phyloP scores from a whole-genome alignment of 1,139 yeast species.

The Nakaseomyces delphensis region DNA sequence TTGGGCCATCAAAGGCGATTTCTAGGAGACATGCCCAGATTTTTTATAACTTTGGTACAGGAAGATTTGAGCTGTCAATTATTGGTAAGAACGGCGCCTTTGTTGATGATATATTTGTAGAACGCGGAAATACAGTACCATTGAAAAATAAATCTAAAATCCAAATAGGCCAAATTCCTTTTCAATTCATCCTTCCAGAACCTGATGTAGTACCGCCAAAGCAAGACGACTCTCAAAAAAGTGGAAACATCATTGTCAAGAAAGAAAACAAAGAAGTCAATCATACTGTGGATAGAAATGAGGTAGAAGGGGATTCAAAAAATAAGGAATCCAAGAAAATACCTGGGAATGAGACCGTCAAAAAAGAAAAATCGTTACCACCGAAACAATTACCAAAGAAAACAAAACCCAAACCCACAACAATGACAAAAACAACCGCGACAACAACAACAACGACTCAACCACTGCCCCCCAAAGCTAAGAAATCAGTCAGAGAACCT shows the following conservation, averaged over 20 bases:
- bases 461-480: constrained; percentile 17
- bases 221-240: constrained; percentile 7
- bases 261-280: neutral
- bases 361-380: constrained; percentile 10
- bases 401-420: constrained; percentile 7
- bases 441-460: constrained; percentile 4
- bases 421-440: constrained; percentile 5
- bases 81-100: constrained; percentile 94
- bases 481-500: constrained; percentile 47
- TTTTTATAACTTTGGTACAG: constrained; percentile 91
- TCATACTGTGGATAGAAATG: neutral
- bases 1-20: constrained; percentile 84
- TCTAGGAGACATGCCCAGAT: constrained; percentile 91
- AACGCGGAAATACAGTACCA: constrained; percentile 83
- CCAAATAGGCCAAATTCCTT: constrained; percentile 88
- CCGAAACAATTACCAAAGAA: constrained; percentile 5
- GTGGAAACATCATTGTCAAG: neutral
- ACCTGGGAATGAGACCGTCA: constrained; percentile 7
- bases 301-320: constrained; percentile 8
- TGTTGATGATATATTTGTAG: constrained; percentile 81
- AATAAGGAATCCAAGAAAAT: constrained; percentile 16
- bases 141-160: constrained; percentile 71
- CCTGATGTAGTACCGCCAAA: constrained; percentile 16
- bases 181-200: constrained; percentile 72
- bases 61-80: constrained; percentile 80